Evolutionary conservation across 495 filamentous ascomycete genomes (phyloP).

Genomic region (Penicillium turbatum): DNA sequence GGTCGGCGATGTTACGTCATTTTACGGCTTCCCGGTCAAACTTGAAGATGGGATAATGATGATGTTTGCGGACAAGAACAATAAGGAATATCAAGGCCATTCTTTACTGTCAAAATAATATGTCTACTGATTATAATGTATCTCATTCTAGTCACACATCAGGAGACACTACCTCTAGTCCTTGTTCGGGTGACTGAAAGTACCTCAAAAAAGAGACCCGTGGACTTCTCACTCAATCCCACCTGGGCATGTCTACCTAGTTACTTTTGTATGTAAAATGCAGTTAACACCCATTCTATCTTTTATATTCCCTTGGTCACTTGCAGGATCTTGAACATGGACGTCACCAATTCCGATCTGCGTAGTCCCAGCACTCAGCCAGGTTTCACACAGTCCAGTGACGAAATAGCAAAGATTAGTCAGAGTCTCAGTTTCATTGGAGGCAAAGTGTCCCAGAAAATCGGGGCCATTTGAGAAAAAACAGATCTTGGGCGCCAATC

Average conservation of each 20-base stretch:
- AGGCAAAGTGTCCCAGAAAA: neutral
- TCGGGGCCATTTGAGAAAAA: neutral
- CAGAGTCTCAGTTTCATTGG: neutral
- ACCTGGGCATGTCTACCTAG: too few species aligned
- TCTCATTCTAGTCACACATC: too few species aligned
- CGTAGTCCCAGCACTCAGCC: neutral
- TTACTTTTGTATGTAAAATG: too few species aligned
- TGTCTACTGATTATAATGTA: too few species aligned
- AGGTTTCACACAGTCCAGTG: conserved; percentile 1
- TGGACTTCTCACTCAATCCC: too few species aligned
- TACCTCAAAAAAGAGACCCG: too few species aligned
- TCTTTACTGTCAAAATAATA: too few species aligned
- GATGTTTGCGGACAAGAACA: neutral
- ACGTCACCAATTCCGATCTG: conserved; percentile 2
- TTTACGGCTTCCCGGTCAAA: conserved; percentile 8
- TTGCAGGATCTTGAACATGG: conserved; percentile 2
- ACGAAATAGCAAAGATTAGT: conserved; percentile 5
- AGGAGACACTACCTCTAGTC: too few species aligned
- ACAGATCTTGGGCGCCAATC: neutral
- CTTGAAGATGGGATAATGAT: conserved; percentile 3
- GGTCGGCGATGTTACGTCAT: conserved; percentile 5
- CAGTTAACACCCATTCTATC: neutral
- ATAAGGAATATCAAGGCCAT: too few species aligned
- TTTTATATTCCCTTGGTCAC: neutral
- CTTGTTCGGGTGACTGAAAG: too few species aligned